These are phyloP conservation scores for Akanthomyces lecanii DNA, from an alignment of 2,329 filamentous ascomycete species.

Conservation along the genomic window DNA sequence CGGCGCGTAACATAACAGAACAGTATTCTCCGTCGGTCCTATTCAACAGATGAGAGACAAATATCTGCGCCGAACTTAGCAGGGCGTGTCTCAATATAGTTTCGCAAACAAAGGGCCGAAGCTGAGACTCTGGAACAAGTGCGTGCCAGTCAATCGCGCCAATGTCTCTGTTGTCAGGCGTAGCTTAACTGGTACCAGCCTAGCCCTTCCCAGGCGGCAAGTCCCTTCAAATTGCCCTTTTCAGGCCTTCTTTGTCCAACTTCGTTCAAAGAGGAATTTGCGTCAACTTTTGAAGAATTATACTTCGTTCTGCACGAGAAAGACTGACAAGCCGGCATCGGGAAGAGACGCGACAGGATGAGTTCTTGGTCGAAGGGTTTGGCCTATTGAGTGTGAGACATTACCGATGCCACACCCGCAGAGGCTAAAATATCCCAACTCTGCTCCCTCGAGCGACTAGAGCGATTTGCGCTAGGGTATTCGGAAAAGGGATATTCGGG, in stretches of 20 bases:
- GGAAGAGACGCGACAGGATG: neutral
- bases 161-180: slow-evolving; percentile 13
- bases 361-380: neutral
- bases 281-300: neutral
- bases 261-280: neutral
- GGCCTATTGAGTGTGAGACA: slow-evolving; percentile 1
- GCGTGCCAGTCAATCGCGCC: slow-evolving; percentile 13
- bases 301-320: neutral
- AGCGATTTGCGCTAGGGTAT: neutral
- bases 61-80: neutral
- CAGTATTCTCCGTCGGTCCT: slow-evolving; percentile 14
- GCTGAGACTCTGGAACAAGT: slow-evolving; percentile 6
- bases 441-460: neutral
- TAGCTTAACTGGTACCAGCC: neutral
- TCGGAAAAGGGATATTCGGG: neutral
- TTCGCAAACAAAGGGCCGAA: slow-evolving; percentile 15
- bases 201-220: neutral
- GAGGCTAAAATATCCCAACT: neutral
- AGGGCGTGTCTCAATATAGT: slow-evolving; percentile 4
- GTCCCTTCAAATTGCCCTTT: neutral
- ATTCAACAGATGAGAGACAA: slow-evolving; percentile 6
- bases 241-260: neutral
- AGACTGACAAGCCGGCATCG: neutral
- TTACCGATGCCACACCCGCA: neutral
- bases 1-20: neutral